Evolutionary conservation across 805 yeast species (phyloP).

Genomic region (Komagataella phaffii): DNA sequence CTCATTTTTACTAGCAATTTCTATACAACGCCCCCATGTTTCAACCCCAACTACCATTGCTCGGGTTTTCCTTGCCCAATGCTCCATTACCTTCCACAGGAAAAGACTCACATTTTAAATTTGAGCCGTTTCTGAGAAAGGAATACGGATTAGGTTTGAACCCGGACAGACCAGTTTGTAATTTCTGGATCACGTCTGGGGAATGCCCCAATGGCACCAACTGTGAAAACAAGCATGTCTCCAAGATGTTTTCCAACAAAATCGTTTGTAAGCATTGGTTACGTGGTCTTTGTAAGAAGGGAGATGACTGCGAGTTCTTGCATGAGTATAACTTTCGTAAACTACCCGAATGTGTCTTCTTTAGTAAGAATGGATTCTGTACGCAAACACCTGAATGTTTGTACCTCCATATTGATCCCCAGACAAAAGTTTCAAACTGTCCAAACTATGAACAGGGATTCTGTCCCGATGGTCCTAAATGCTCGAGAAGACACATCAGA

Average conservation of each 20-base stretch:
- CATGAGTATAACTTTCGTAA: slow-evolving; percentile 90
- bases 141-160: slow-evolving; percentile 77
- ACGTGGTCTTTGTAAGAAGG: slow-evolving; percentile 92
- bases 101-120: slow-evolving; percentile 25
- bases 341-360: slow-evolving; percentile 95
- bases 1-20: not conserved
- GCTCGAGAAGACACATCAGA: slow-evolving; percentile 70
- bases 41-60: not conserved
- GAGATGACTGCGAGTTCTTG: slow-evolving; percentile 88
- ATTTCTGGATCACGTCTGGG: slow-evolving; percentile 50
- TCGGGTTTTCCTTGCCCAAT: not conserved
- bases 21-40: not conserved
- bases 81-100: not conserved
- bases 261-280: slow-evolving; percentile 98
- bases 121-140: slow-evolving; percentile 70
- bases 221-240: slow-evolving; percentile 76
- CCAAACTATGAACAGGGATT: slow-evolving; percentile 75
- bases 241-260: slow-evolving; percentile 48
- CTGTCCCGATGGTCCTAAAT: slow-evolving; percentile 83
- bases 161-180: slow-evolving; percentile 84
- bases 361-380: slow-evolving; percentile 71
- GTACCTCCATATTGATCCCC: slow-evolving; percentile 84
- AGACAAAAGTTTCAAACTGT: slow-evolving; percentile 79
- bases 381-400: slow-evolving; percentile 91
- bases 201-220: slow-evolving; percentile 77